phyloP scores from a whole-genome alignment of 345 rosid genomes.

The Limnanthes douglasii region DNA sequence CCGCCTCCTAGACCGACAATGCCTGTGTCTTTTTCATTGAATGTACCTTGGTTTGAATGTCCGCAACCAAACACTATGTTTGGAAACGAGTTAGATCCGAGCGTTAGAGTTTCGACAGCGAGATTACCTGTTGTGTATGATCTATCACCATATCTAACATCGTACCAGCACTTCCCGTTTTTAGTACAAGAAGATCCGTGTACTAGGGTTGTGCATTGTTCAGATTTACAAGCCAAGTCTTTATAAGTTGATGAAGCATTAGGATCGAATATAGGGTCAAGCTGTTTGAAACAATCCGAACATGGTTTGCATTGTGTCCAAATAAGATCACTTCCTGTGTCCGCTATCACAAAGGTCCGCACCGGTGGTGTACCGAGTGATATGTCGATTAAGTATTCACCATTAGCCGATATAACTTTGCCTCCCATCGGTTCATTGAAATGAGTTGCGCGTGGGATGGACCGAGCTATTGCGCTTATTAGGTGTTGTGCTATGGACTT shows the following conservation, averaged over 20 bases:
- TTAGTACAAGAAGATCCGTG: not conserved
- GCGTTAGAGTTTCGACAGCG: conserved; percentile 8
- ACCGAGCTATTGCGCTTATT: conserved; percentile 12
- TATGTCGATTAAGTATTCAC: conserved; percentile 17
- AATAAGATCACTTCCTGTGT: conserved; percentile 20
- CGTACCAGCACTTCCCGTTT: conserved; percentile 1
- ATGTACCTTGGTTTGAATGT: conserved; percentile 3
- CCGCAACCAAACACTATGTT: conserved; percentile 10
- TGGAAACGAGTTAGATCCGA: conserved; percentile 6
- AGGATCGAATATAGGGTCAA: conserved; percentile 21
- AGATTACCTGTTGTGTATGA: conserved; percentile 6
- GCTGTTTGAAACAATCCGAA: conserved; percentile 16
- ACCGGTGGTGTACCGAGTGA: conserved; percentile 19
- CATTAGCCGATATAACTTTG: conserved; percentile 1
- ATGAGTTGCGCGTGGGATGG: conserved; percentile 15
- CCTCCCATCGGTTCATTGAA: conserved; percentile 9
- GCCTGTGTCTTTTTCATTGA: conserved; percentile 1
- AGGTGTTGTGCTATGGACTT: conserved; percentile 13
- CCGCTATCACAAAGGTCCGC: conserved; percentile 6
- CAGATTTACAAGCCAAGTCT: conserved; percentile 16
- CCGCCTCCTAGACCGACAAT: conserved; percentile 14
- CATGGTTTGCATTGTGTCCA: conserved; percentile 27
- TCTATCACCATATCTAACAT: conserved; percentile 1
- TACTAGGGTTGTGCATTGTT: conserved; percentile 3
- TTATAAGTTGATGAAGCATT: conserved; percentile 22